A percentile compares a stretch with the other conserved stretches of the same genome.
phyloP scores from a whole-genome alignment of 352 stramenopile species.

The Aphanomyces invadans region DNA sequence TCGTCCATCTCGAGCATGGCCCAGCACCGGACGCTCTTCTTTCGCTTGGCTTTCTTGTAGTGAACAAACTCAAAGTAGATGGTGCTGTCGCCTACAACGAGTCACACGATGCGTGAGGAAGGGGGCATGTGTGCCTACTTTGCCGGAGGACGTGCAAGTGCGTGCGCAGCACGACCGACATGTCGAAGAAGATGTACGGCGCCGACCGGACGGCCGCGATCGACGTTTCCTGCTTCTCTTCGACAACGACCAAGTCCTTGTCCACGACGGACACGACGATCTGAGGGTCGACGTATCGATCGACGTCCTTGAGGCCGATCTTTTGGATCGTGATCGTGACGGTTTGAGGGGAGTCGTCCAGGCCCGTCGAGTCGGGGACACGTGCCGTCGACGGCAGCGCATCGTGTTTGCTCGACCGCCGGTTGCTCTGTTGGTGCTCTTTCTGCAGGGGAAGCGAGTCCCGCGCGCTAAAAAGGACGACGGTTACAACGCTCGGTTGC shows the following conservation, averaged over 20 bases:
- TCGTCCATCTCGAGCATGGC: slow-evolving; percentile 65
- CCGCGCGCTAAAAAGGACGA: slow-evolving; percentile 24
- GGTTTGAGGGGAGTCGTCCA: not conserved
- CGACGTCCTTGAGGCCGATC: slow-evolving; percentile 62
- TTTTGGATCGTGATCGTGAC: slow-evolving; percentile 35
- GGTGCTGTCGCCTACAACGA: slow-evolving; percentile 37
- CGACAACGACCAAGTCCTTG: slow-evolving; percentile 41
- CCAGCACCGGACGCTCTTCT: slow-evolving; percentile 71
- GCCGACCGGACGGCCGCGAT: slow-evolving; percentile 35
- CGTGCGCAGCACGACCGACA: slow-evolving; percentile 37
- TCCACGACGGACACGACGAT: slow-evolving; percentile 60
- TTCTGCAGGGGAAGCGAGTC: not conserved
- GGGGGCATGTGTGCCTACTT: slow-evolving; percentile 32
- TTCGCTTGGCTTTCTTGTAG: slow-evolving; percentile 71
- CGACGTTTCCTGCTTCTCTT: slow-evolving; percentile 44
- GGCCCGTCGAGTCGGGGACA: not conserved
- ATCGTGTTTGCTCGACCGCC: no score
- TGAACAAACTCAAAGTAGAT: slow-evolving; percentile 69
- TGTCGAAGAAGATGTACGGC: slow-evolving; percentile 43
- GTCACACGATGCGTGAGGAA: not conserved
- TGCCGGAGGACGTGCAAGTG: slow-evolving; percentile 45
- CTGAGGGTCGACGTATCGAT: slow-evolving; percentile 49
- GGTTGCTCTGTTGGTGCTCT: not conserved
- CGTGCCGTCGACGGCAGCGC: not conserved
- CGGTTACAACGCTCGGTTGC: no score